Base-by-base conservation (phyloP, 768 basidiomycete species). In the Rossbeevera mucosa region DNA sequence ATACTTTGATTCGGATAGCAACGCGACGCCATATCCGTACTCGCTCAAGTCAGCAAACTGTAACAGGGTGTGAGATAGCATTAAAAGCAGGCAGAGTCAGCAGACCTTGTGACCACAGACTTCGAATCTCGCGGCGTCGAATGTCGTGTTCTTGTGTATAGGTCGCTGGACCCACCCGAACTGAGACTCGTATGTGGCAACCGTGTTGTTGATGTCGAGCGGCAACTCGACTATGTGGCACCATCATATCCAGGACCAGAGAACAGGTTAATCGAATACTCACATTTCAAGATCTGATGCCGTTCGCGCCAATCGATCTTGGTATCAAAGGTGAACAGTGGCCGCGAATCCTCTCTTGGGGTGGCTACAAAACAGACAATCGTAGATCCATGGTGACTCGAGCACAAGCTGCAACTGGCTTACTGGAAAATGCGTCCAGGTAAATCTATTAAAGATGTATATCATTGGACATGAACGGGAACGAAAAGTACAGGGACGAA, bases 1-100 rank as follows among this genome's bases (percentile, higher is more conserved):
- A 55, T 96, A 98, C 71, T 97, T 98, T 53, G 91, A 94, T 68
- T 98, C 95, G 8, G 94, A 96, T 6, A 99, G 72, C 48, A 97
- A 77, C 1, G 94, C 94, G 1, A 96, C 89, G 12, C 96, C 96
- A 62, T 97, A 97, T 2, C 96, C 95, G 57, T 83, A 97, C 69
- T 95, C 94, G 71, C 87, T 90, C 41, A 94, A 71, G 66, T 94
- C 91, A 3, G 88, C 89, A 57, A 80, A 94, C 88, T 91, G 58
- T 2, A 30, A 24, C 21, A 14, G 9, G n/a, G 8, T 18, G 24
- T 57, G 16, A n/a, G n/a, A n/a, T n/a, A n/a, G n/a, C n/a, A n/a
- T n/a, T n/a, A n/a, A n/a, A n/a, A n/a, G n/a, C n/a, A n/a, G n/a
- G n/a, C n/a, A 24, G 7, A n/a, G 16, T 5, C 16, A 20, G 38